These are phyloP conservation scores for Dinochytrium kinnereticum DNA, from an alignment of 371 early-diverging fungal genomes.

Conservation along the genomic window DNA sequence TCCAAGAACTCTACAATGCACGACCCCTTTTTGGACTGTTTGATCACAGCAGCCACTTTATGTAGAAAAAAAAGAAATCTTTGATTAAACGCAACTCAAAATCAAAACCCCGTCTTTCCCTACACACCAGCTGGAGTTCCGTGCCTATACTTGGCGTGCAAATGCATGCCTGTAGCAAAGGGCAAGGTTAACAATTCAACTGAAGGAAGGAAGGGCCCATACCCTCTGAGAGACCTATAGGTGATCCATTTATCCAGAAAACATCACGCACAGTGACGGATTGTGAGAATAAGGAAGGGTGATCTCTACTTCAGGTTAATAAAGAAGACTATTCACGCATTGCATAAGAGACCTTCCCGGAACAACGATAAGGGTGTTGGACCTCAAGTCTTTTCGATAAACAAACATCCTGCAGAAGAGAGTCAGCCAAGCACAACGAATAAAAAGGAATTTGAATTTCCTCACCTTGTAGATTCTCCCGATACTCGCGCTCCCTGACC, in stretches of 20 bases:
- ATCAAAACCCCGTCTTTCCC: neutral
- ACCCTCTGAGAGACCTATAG: neutral
- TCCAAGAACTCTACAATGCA: slow-evolving; percentile 54
- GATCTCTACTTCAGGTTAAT: slow-evolving; percentile 37
- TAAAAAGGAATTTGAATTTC: slow-evolving; percentile 27
- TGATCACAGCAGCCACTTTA: neutral
- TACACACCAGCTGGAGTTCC: slow-evolving; percentile 15
- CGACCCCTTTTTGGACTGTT: slow-evolving; percentile 30
- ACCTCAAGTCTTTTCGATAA: slow-evolving; percentile 57
- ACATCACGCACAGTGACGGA: slow-evolving; percentile 45
- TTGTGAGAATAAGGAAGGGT: slow-evolving; percentile 51
- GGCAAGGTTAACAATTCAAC: neutral
- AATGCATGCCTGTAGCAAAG: neutral
- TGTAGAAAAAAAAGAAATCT: neutral
- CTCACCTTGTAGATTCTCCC: slow-evolving; percentile 60
- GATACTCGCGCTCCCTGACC: slow-evolving; percentile 74
- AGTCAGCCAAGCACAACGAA: neutral
- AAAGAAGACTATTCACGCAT: neutral
- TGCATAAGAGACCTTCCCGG: slow-evolving; percentile 55
- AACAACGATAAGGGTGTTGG: slow-evolving; percentile 63
- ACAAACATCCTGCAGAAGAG: slow-evolving; percentile 60
- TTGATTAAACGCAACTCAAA: too few species aligned
- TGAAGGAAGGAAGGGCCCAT: neutral
- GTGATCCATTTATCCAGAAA: slow-evolving; percentile 53
- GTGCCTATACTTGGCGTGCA: slow-evolving; percentile 18